Conservation (phyloP, 495 filamentous ascomycete genomes). For the Tuber brumale region DNA sequence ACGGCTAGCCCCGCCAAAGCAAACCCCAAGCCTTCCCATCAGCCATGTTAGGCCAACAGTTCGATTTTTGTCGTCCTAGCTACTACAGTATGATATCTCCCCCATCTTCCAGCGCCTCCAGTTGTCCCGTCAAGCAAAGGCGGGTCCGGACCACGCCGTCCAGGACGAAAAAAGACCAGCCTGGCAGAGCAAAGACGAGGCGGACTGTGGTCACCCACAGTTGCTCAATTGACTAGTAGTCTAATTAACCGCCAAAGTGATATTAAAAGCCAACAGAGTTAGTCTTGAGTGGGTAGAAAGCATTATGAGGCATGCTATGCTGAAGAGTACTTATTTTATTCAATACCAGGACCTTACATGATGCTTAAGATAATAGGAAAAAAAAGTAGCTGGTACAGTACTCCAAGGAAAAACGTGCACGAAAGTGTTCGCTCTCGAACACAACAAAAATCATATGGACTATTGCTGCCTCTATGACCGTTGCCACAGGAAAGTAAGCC, state of each 20-base stretch:
- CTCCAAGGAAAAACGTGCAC: not conserved
- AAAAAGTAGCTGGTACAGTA: not conserved
- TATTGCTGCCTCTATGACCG: not conserved
- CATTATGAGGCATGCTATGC: not conserved
- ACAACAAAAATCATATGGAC: not conserved
- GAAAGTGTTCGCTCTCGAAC: not conserved
- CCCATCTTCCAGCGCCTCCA: not conserved
- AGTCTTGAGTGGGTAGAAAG: not conserved
- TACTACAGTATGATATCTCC: not conserved
- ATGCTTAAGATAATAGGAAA: not conserved
- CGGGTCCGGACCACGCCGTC: not conserved
- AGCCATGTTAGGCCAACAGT: not conserved
- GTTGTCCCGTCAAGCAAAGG: not conserved
- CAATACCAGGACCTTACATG: not conserved
- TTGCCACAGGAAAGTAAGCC: not conserved
- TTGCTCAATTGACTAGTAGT: not conserved
- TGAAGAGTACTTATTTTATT: not conserved
- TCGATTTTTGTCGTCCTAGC: not conserved
- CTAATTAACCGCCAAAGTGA: not conserved
- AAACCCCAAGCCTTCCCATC: not conserved
- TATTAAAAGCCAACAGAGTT: not conserved
- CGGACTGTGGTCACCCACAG: not conserved
- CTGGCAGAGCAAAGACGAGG: not conserved
- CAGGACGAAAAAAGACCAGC: not conserved
- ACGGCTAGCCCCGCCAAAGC: not conserved